Percentiles rank a stretch among this genome's conserved stretches.
Evolutionary conservation across 768 basidiomycete species (phyloP).

Genomic region (Auricularia heimuer): DNA sequence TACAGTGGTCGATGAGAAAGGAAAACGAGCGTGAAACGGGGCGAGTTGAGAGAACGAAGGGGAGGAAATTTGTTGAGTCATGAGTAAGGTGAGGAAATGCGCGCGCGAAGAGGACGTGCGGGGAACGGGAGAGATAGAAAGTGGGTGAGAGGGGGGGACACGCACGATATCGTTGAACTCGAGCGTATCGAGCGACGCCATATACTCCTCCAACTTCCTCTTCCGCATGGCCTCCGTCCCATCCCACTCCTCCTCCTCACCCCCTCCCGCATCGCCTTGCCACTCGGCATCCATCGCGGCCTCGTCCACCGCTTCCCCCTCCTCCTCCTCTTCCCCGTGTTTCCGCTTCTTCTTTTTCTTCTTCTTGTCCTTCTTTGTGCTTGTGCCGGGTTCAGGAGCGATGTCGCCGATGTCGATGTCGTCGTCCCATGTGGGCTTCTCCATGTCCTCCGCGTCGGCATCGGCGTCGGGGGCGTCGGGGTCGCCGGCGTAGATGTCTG

Average conservation of each 20-base stretch:
- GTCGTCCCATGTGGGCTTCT: slow-evolving; percentile 87
- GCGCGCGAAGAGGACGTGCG: no score
- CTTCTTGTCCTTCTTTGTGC: slow-evolving; percentile 36
- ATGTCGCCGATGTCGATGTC: slow-evolving; percentile 79
- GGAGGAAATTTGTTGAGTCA: no score
- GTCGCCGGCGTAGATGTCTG: slow-evolving; percentile 53
- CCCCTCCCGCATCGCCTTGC: slow-evolving; percentile 40
- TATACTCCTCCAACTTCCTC: slow-evolving; percentile 70
- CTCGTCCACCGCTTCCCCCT: slow-evolving; percentile 26
- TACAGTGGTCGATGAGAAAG: background rate
- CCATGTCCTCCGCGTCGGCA: slow-evolving; percentile 23
- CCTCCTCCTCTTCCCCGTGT: slow-evolving; percentile 27
- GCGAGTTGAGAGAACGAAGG: no score
- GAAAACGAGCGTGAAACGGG: no score
- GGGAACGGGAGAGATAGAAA: no score
- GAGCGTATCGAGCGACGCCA: slow-evolving; percentile 83
- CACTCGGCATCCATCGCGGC: slow-evolving; percentile 41
- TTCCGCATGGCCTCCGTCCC: slow-evolving; percentile 90
- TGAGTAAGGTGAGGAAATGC: no score
- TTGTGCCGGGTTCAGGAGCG: no score
- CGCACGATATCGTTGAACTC: slow-evolving; percentile 94
- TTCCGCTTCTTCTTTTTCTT: slow-evolving; percentile 45
- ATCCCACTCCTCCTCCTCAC: slow-evolving; percentile 57
- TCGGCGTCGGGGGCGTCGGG: slow-evolving; percentile 27
- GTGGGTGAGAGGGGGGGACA: no score